These are phyloP conservation scores for Solanum piurae DNA, from an alignment of 257 asterid genomes.

Conservation along the genomic window DNA sequence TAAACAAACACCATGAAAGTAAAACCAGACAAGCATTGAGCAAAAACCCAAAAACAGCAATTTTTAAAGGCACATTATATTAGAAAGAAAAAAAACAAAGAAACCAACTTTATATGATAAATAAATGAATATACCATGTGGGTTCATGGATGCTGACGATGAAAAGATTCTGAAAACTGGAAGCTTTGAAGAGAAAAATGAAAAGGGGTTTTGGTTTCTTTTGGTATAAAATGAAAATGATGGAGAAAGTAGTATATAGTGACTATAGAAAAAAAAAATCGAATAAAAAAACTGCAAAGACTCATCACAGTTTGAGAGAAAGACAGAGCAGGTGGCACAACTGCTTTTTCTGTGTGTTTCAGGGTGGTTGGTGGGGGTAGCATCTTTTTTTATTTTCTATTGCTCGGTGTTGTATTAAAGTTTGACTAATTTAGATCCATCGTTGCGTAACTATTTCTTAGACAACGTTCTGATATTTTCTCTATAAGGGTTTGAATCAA, in stretches of 20 bases:
- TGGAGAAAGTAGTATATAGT: neutral
- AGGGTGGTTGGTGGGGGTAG: neutral
- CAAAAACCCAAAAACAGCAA: neutral
- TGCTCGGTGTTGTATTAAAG: accelerated
- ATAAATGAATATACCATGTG: neutral
- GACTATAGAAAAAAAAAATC: neutral
- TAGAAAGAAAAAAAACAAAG: neutral
- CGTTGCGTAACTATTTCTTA: too few species aligned
- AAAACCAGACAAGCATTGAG: neutral
- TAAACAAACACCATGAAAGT: neutral
- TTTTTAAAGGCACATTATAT: neutral
- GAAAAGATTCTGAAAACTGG: neutral
- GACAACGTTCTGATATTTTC: too few species aligned
- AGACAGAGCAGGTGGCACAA: neutral
- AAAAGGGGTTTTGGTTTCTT: neutral
- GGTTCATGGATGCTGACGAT: neutral
- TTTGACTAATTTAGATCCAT: neutral
- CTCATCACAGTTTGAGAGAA: neutral
- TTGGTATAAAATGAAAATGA: neutral
- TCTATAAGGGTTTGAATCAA: too few species aligned
- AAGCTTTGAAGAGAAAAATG: neutral
- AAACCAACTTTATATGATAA: neutral
- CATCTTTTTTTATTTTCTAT: neutral
- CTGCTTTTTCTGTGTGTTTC: neutral
- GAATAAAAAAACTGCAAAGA: neutral